These are phyloP conservation scores for Fusarium coicis DNA, from an alignment of 2,329 filamentous ascomycete genomes.

Conservation along the genomic window DNA sequence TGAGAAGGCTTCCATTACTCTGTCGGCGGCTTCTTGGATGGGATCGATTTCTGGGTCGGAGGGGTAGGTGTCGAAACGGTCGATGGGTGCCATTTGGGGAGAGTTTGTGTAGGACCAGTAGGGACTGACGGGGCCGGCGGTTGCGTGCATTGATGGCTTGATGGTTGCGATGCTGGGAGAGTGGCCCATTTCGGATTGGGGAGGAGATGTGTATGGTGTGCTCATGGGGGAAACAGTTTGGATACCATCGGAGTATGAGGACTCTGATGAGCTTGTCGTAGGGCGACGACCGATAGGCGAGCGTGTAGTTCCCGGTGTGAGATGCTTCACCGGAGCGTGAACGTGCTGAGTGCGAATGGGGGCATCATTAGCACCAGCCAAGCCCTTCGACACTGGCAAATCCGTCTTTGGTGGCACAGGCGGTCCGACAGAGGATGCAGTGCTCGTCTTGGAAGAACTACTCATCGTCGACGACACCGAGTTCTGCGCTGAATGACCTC, in stretches of 20 bases:
- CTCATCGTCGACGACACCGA: constrained; percentile 30
- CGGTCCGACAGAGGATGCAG: constrained; percentile 23
- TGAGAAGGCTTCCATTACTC: constrained; percentile 48
- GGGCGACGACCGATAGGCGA: constrained; percentile 23
- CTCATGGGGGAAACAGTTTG: constrained; percentile 50
- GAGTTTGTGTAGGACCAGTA: constrained; percentile 39
- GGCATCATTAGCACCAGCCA: not conserved
- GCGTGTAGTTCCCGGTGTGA: not conserved
- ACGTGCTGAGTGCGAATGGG: constrained; percentile 1
- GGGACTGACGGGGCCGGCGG: constrained; percentile 27
- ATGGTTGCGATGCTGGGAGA: constrained; percentile 27
- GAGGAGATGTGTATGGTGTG: constrained; percentile 55
- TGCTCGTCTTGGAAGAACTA: not conserved
- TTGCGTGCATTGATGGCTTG: constrained; percentile 13
- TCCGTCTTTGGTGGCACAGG: constrained; percentile 5
- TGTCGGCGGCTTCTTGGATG: constrained; percentile 47
- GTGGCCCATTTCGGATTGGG: constrained; percentile 53
- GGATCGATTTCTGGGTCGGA: constrained; percentile 40
- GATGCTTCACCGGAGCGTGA: constrained; percentile 16
- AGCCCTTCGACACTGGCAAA: not conserved
- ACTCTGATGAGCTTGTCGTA: constrained; percentile 50
- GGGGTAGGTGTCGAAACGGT: constrained; percentile 30
- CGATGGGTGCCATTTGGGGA: constrained; percentile 27
- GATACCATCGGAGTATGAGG: constrained; percentile 53
- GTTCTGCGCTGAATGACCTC: constrained; percentile 29